Evolutionary conservation across 176 grass and related monocot species (phyloP), one percentile per base, ranked within the genome.

Genomic region (Avena atlantica): DNA sequence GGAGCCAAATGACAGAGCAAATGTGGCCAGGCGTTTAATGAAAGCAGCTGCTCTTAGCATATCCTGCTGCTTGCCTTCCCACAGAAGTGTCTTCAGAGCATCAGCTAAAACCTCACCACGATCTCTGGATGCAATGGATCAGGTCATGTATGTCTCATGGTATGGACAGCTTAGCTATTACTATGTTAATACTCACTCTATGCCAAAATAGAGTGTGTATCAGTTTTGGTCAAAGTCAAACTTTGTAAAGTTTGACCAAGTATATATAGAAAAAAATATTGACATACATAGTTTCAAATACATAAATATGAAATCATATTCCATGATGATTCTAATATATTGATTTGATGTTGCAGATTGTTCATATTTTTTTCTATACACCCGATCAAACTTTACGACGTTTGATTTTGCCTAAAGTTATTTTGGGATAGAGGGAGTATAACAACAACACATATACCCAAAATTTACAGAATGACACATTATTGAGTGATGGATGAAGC

Each of bases 1-100:
- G n/a, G 94, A 91, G 42, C 97, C 94, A 74, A 96, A 94, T 76
- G 92, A 99, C 48, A 99, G 78, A 81, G 91, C 87, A 92, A 99
- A 96, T 50, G 90, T 94, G 29, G 89, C 92, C 44, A 99, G 86
- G 20, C 92, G 97, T 93, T 99, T 94, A 74, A 96, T 99, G 64
- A 99, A 96, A 91, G 92, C 94, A 59, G 92, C 83, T 24, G 97
- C 94, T 90, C 94, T 91, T 81, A 96, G 91, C 92, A 94, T 93
- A 82, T 99, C 92, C 66, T 96, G 97, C 71, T 90, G 92, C 63
- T 85, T 99, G 70, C 94, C 94, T 89, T 99, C 97, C 89, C 97
- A 99, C 42, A 96, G 87, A 85, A 99, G 95, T 16, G 81, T 92
- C 89, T 99, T 92, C 57, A 99, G 83, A 90, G 97, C 97, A 77